These are phyloP conservation scores for Colletotrichum cereale DNA, from an alignment of 2,329 filamentous ascomycete species.

Conservation along the genomic window DNA sequence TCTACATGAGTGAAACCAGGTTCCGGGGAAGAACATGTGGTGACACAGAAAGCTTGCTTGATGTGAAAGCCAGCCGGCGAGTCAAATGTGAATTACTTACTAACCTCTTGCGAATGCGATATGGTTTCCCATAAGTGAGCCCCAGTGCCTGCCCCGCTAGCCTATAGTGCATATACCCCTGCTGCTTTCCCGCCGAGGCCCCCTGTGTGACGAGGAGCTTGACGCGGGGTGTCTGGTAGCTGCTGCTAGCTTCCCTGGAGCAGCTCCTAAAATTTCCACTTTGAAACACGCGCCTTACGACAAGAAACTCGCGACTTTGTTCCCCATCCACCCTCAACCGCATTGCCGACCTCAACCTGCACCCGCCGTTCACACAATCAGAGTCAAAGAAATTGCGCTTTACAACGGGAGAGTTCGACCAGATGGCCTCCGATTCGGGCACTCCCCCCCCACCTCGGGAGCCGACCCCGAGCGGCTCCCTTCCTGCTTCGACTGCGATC, in stretches of 20 bases:
- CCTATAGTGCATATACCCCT: conserved; percentile 21
- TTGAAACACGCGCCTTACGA: conserved; percentile 23
- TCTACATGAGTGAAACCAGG: neutral
- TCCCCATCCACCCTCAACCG: neutral
- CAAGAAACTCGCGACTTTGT: conserved; percentile 7
- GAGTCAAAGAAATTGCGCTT: neutral
- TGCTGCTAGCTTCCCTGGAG: conserved; percentile 18
- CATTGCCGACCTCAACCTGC: neutral
- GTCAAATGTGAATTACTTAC: neutral
- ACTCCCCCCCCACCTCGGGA: conserved; percentile 58
- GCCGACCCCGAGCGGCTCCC: conserved; percentile 53
- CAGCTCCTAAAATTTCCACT: conserved; percentile 32
- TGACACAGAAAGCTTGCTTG: neutral
- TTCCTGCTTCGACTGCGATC: conserved; percentile 59
- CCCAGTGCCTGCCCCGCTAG: conserved; percentile 14
- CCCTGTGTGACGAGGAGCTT: conserved; percentile 30
- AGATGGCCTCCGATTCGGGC: conserved; percentile 53
- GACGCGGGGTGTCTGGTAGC: conserved; percentile 32
- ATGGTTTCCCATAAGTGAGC: neutral
- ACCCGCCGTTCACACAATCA: conserved; percentile 20
- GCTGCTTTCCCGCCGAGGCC: conserved; percentile 8
- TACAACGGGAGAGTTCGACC: neutral
- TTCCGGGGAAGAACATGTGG: neutral
- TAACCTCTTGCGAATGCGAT: neutral
- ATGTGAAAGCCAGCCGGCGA: neutral